Conservation (phyloP, 2,329 filamentous ascomycete genomes). For the Didymella pomorum region DNA sequence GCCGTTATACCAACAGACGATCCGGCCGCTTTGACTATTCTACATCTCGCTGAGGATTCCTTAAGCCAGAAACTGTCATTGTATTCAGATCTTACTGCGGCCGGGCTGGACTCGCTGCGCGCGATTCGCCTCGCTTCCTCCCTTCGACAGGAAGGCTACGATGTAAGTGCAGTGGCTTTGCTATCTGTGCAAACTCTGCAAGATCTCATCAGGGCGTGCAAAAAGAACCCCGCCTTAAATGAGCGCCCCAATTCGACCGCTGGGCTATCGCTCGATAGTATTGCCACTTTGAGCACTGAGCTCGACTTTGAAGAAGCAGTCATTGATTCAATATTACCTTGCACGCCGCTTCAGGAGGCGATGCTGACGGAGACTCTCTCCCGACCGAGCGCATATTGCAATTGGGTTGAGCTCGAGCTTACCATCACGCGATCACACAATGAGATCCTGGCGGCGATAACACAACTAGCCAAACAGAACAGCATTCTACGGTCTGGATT, state of each 20-base stretch:
- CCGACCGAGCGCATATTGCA: slow-evolving; percentile 73
- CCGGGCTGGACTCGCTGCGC: slow-evolving; percentile 72
- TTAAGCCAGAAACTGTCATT: slow-evolving; percentile 52
- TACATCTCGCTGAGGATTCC: slow-evolving; percentile 52
- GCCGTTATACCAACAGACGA: slow-evolving; percentile 26
- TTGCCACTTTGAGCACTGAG: neutral
- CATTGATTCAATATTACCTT: slow-evolving; percentile 60
- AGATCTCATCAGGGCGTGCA: slow-evolving; percentile 32
- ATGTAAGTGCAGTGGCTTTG: slow-evolving; percentile 67
- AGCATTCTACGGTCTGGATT: slow-evolving; percentile 80
- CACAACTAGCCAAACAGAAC: slow-evolving; percentile 56
- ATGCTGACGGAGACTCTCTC: slow-evolving; percentile 80
- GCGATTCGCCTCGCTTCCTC: slow-evolving; percentile 70
- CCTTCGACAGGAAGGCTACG: slow-evolving; percentile 66
- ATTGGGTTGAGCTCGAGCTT: slow-evolving; percentile 74
- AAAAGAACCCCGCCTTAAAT: slow-evolving; percentile 4
- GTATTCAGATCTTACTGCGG: slow-evolving; percentile 58
- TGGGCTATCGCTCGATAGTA: neutral
- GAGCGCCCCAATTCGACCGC: neutral
- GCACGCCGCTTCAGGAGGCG: slow-evolving; percentile 76
- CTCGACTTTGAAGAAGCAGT: neutral
- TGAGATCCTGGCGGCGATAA: slow-evolving; percentile 52
- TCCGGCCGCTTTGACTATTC: slow-evolving; percentile 42
- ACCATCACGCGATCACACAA: slow-evolving; percentile 41
- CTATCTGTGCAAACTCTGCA: slow-evolving; percentile 63